Evolutionary conservation across 2,329 filamentous ascomycete genomes (phyloP).

Genomic region (Sclerotinia borealis): DNA sequence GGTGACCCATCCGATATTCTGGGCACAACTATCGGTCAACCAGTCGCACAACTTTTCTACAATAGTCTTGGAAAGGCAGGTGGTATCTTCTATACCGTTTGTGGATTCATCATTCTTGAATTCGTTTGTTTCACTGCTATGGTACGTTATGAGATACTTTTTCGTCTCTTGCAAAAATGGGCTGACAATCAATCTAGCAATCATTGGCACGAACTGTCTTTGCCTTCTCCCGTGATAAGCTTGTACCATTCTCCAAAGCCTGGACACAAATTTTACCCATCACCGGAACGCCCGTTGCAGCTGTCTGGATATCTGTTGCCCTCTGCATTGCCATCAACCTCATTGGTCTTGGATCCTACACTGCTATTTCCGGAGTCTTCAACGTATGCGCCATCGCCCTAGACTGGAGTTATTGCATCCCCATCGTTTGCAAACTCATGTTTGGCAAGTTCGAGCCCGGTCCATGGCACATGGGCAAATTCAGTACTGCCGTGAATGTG

Average conservation of each 20-base stretch:
- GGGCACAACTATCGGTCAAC: conserved; percentile 43
- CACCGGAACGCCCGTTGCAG: conserved; percentile 54
- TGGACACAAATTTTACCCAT: conserved; percentile 47
- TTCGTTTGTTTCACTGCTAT: conserved; percentile 54
- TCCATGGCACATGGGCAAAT: conserved; percentile 45
- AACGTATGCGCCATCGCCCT: conserved; percentile 49
- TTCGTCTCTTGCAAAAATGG: conserved; percentile 36
- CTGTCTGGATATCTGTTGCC: conserved; percentile 51
- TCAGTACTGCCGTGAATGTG: conserved; percentile 38
- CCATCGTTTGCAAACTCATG: conserved; percentile 47
- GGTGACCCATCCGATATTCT: conserved; percentile 36
- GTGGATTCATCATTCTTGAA: conserved; percentile 51
- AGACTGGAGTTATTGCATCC: conserved; percentile 51
- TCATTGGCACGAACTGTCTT: conserved; percentile 46
- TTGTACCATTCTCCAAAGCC: conserved; percentile 49
- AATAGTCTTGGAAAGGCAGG: conserved; percentile 48
- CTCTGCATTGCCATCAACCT: conserved; percentile 53
- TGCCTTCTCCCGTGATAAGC: conserved; percentile 55
- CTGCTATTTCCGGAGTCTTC: conserved; percentile 47
- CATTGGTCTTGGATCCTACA: conserved; percentile 50
- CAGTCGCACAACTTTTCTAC: conserved; percentile 52
- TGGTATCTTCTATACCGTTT: conserved; percentile 45
- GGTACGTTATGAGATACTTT: conserved; percentile 35
- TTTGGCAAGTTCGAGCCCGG: conserved; percentile 45
- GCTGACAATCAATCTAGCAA: conserved; percentile 31